Evolutionary conservation across 441 rosid species (phyloP), one percentile per base, ranked within the genome.

Genomic region (Gossypium aridum): DNA sequence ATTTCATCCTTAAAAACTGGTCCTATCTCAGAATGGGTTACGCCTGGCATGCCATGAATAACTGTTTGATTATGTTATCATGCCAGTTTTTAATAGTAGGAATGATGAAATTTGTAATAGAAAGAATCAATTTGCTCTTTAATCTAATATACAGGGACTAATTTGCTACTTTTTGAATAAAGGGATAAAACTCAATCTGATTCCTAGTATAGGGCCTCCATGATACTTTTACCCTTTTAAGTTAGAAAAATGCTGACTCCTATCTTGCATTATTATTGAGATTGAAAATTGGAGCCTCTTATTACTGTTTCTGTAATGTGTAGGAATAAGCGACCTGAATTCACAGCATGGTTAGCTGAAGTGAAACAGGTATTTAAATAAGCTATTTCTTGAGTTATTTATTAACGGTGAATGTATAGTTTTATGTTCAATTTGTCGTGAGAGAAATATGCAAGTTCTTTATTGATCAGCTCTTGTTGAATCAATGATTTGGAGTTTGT

Each of bases 241-340:
- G 39, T 55, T 55, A 22, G 37, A 7, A 49, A 26, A 60, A 26
- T 56, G 39, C 16, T 16, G 23, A 63, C 7, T 31, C 67, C 14
- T 3, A 2, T 20, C 47, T 63, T 63, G 0, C 16, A 31, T 16
- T n/a, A 28, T 62, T 16, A 17, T 62, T 62, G 66, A 63, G 23
- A 34, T n/a, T 23, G 31, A 22, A 22, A 57, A 61, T 65, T 65
- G 54, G 54, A 43, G 13, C 9, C 25, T 70, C 17, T 62, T 6
- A 43, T n/a, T 62, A 16, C 17, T 62, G 64, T 74, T 25, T 25
- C 31, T 55, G 16, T 31, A 19, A 43, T 78, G 25, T 83, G 80
- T 77, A 94, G 99, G 99, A 94, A 76, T 75, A 94, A 91, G 82
- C 90, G 99, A 66, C 99, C 98, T n/a, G 99, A 94, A 84, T 94